These are phyloP conservation scores for Penicillium waksmanii DNA, from an alignment of 495 filamentous ascomycete genomes.

Conservation along the genomic window DNA sequence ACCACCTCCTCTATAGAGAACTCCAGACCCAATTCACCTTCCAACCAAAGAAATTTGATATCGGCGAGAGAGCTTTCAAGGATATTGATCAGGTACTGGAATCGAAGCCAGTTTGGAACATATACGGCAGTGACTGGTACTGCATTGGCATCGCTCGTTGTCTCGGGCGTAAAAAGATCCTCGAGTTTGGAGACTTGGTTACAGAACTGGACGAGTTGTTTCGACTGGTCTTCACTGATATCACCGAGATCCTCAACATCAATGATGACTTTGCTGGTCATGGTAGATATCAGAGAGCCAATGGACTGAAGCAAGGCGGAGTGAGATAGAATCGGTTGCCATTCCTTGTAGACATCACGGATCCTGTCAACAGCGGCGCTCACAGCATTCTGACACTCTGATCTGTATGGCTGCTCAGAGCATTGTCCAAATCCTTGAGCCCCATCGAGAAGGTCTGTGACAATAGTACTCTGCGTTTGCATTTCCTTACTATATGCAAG, in stretches of 20 bases:
- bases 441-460: conserved; percentile 83
- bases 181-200: conserved; percentile 70
- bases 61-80: conserved; percentile 88
- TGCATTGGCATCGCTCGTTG: conserved; percentile 34
- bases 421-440: conserved; percentile 66
- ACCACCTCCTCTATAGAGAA: conserved; percentile 84
- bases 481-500: conserved; percentile 87
- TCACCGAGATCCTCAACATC: conserved; percentile 86
- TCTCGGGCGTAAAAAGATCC: conserved; percentile 71
- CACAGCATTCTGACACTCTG: conserved; percentile 73
- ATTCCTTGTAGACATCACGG: conserved; percentile 67
- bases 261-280: conserved; percentile 76
- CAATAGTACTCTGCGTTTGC: conserved; percentile 77
- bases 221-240: conserved; percentile 86
- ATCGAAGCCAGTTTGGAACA: conserved; percentile 80
- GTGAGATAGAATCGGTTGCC: conserved; percentile 78
- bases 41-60: conserved; percentile 84
- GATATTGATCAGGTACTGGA: conserved; percentile 87
- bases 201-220: conserved; percentile 74
- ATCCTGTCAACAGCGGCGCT: conserved; percentile 69
- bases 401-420: conserved; percentile 62
- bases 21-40: conserved; percentile 81
- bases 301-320: conserved; percentile 85
- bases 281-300: conserved; percentile 78
- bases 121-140: conserved; percentile 78